These are phyloP conservation scores for Thielaviopsis musarum DNA, from an alignment of 2,329 filamentous ascomycete species.

Conservation along the genomic window DNA sequence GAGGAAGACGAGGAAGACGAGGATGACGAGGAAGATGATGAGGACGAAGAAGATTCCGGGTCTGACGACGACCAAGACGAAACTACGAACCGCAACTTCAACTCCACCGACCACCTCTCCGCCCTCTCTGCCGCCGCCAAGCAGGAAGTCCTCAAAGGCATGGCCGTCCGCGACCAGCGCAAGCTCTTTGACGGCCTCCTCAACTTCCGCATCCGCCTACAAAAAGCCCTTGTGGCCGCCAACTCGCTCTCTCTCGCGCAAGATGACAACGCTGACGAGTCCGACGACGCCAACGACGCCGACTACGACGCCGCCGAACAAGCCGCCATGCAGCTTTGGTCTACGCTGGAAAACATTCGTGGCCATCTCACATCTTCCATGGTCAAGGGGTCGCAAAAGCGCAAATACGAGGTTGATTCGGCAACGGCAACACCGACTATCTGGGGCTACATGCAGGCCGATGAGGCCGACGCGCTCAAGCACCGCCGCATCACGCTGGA, in stretches of 20 bases:
- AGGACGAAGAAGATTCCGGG: conserved; percentile 16
- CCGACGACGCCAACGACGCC: conserved; percentile 24
- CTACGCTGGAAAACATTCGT: conserved; percentile 57
- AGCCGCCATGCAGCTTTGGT: conserved; percentile 72
- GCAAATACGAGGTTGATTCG: conserved; percentile 35
- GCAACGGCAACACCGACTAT: conserved; percentile 47
- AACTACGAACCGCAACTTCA: conserved; percentile 11
- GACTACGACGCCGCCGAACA: conserved; percentile 64
- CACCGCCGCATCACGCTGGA: conserved; percentile 60
- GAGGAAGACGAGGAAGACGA: conserved; percentile 19
- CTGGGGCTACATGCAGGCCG: conserved; percentile 52
- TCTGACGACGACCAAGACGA: conserved; percentile 14
- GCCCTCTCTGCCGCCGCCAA: conserved; percentile 11
- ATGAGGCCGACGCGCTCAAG: conserved; percentile 42
- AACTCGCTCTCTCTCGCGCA: conserved; percentile 48
- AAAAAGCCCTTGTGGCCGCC: conserved; percentile 71
- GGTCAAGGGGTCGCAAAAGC: conserved; percentile 34
- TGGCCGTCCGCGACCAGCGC: conserved; percentile 72
- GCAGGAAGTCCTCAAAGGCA: conserved; percentile 63
- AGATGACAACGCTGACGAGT: conserved; percentile 21
- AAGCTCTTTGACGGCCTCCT: conserved; percentile 75
- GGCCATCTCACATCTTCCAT: conserved; percentile 19
- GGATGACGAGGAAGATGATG: conserved; percentile 18
- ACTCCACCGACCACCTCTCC: conserved; percentile 7
- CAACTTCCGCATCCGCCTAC: conserved; percentile 79